Evolutionary conservation across 2,329 filamentous ascomycete species (phyloP), one percentile per base, ranked within the genome.

Genomic region (Aspergillus calidoustus): DNA sequence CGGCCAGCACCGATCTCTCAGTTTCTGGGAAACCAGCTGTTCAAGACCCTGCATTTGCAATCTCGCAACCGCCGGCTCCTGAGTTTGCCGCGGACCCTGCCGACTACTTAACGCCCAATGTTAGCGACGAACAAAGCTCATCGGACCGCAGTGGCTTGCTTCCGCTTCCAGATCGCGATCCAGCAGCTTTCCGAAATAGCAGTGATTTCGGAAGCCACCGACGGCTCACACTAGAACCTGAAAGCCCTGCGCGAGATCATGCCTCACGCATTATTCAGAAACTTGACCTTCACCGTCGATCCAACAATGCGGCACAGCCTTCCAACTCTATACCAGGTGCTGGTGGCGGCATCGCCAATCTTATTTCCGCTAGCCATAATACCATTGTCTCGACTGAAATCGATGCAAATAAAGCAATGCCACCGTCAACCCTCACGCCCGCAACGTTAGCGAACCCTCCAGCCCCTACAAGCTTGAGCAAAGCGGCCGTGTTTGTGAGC

Each of bases 181-280:
- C 79, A 19, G 68, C 85, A 17, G 80, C 81, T 2, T 77, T 85
- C 6, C 87, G 91, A 57, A 83, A 85, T 63, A 96, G 92, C 76
- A 87, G 91, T 66, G 93, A 98, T 74, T 81, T 91, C 54, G 82
- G 82, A 66, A 73, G 49, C 54, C 64, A 71, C 54, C 77, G 83
- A 57, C 79, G 84, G 48, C 79, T 80, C 4, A 85, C 77, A n/a
- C 64, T 81, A 8, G 84, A 86, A 17, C 71, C 75, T 70, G 91
- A 94, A 48, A 87, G 64, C 55, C 73, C 89, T 31, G 91, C 95
- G 70, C 88, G 87, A 65, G 86, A 89, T 60, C 92, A 95, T 75
- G 91, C 92, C 8, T 87, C 92, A 22, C 88, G 93, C 63, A 92
- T 98, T 65, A 97, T 97, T 75, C 92, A 96, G 74, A 97, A 93